Evolutionary conservation across 169 alveolate species (phyloP).

Genomic region (Plasmodium vinckei): DNA sequence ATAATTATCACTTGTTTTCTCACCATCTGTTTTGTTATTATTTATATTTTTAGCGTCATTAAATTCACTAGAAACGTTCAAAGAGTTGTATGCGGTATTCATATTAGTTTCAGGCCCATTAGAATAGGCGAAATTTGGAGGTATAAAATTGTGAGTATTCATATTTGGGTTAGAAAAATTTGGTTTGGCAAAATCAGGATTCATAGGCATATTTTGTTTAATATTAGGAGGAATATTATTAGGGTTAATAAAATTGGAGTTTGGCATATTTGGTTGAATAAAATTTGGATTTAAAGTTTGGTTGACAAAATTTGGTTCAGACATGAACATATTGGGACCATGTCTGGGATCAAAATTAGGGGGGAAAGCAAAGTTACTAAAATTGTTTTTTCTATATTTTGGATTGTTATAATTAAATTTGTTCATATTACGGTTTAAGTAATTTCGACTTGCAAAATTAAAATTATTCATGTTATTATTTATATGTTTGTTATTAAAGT

Average conservation of each 20-base stretch:
- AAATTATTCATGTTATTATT: conserved; percentile 27
- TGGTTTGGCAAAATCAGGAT: not conserved
- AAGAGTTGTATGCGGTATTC: not conserved
- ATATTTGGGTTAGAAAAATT: conserved; percentile 3
- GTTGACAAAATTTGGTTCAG: too few species aligned
- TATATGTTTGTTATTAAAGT: conserved; percentile 3
- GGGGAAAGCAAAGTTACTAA: too few species aligned
- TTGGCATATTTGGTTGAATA: not conserved
- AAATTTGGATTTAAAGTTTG: too few species aligned
- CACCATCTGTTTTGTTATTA: not conserved
- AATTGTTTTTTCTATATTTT: too few species aligned
- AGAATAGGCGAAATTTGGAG: conserved; percentile 5
- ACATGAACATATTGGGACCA: too few species aligned
- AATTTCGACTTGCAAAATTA: conserved; percentile 35
- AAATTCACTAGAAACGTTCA: too few species aligned
- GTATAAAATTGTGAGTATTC: not conserved
- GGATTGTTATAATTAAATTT: conserved; percentile 18
- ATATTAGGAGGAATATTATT: not conserved
- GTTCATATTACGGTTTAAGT: not conserved
- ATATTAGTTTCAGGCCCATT: not conserved
- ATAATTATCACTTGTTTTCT: not conserved
- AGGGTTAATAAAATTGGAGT: conserved; percentile 1
- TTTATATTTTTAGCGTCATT: not conserved
- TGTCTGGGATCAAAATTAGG: too few species aligned
- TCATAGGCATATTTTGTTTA: not conserved